Evolutionary conservation across 2,329 filamentous ascomycete species (phyloP).

Genomic region (Fusarium denticulatum): DNA sequence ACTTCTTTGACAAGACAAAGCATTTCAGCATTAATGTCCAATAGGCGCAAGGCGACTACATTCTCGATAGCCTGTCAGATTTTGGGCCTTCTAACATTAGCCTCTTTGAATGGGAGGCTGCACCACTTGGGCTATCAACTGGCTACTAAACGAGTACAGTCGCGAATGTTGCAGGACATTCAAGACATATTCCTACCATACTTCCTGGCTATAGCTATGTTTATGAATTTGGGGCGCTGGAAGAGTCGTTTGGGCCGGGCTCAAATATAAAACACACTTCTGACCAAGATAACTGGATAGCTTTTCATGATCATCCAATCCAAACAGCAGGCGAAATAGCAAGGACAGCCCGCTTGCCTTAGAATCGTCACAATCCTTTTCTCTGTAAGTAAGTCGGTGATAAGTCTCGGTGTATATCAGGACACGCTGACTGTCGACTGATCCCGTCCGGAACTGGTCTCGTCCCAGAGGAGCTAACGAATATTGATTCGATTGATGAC

Average conservation of each 20-base stretch:
- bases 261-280: neutral
- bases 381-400: no score
- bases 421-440: fast-evolving
- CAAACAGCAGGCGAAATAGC: neutral
- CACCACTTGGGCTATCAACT: neutral
- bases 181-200: neutral
- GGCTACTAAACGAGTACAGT: neutral
- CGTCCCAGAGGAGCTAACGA: neutral
- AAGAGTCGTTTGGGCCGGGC: neutral
- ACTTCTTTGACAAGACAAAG: no score
- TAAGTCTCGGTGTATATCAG: fast-evolving
- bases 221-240: neutral
- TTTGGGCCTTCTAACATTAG: neutral
- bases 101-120: neutral
- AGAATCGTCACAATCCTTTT: no score
- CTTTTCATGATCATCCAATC: fast-evolving
- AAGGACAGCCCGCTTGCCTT: neutral
- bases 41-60: neutral
- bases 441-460: neutral
- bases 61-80: neutral
- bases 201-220: fast-evolving
- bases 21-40: no score
- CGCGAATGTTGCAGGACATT: neutral
- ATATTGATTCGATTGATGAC: neutral
- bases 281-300: neutral